Evolutionary conservation across 1,284 basidiomycete species (phyloP).

Genomic region (Apiotrichum gamsii): DNA sequence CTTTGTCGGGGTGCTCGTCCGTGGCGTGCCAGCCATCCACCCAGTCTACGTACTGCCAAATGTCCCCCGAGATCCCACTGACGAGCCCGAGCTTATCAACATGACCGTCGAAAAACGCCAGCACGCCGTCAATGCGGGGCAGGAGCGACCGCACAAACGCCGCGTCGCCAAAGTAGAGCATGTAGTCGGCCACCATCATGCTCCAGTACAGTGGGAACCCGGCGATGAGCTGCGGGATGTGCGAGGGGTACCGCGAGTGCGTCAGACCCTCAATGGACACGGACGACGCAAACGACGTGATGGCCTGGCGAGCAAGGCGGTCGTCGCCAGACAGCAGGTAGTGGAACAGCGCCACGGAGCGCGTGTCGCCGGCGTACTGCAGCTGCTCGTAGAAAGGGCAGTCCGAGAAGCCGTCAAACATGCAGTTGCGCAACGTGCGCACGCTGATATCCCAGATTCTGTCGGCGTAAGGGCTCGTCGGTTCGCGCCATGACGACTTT

Average conservation of each 20-base stretch:
- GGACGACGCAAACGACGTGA: conserved; percentile 22
- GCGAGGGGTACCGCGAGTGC: conserved; percentile 27
- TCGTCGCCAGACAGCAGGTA: conserved; percentile 30
- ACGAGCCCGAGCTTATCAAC: conserved; percentile 24
- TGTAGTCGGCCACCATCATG: conserved; percentile 23
- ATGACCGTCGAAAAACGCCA: conserved; percentile 26
- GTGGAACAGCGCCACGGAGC: conserved; percentile 28
- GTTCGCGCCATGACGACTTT: conserved; percentile 22
- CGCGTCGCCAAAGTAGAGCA: conserved; percentile 21
- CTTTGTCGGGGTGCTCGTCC: conserved; percentile 22
- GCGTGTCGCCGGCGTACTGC: conserved; percentile 26
- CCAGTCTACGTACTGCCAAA: conserved; percentile 35
- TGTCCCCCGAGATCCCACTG: conserved; percentile 17
- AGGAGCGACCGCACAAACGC: conserved; percentile 15
- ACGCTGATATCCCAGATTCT: conserved; percentile 27
- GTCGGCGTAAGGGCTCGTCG: conserved; percentile 9
- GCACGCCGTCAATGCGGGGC: conserved; percentile 23
- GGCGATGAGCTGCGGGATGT: conserved; percentile 27
- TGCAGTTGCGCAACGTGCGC: conserved; percentile 30
- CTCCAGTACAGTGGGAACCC: conserved; percentile 29
- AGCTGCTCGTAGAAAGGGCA: conserved; percentile 36
- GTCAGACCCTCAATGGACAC: conserved; percentile 26
- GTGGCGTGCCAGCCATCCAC: conserved; percentile 19
- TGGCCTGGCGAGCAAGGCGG: conserved; percentile 24
- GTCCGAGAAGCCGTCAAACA: conserved; percentile 33